Evolutionary conservation across 2,329 filamentous ascomycete genomes (phyloP).

Genomic region (Orbilia blumenaviensis): DNA sequence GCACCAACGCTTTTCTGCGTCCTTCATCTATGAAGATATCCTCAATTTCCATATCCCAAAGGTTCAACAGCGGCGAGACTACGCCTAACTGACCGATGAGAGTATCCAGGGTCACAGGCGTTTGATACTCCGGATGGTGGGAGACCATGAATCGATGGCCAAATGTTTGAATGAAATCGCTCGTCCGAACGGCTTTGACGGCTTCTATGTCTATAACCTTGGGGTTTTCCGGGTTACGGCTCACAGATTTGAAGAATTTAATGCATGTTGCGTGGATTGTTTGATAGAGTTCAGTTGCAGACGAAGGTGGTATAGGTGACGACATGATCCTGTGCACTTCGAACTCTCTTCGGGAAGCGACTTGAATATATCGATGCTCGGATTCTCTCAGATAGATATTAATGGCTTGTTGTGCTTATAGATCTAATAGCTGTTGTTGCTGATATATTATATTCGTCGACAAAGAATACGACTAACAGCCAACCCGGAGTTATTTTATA

Average conservation of each 20-base stretch:
- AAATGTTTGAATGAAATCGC: conserved; percentile 8
- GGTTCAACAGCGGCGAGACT: background rate
- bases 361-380: no score
- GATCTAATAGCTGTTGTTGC: no score
- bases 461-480: no score
- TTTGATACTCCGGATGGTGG: background rate
- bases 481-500: no score
- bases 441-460: no score
- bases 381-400: no score
- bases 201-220: background rate
- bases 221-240: background rate
- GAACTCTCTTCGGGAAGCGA: background rate
- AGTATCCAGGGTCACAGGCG: background rate
- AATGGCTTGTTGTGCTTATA: no score
- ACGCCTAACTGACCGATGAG: background rate
- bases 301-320: background rate
- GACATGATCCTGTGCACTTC: background rate
- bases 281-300: background rate
- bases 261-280: conserved; percentile 10
- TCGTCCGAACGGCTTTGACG: background rate
- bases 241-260: conserved; percentile 21
- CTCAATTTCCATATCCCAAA: conserved; percentile 10
- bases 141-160: conserved; percentile 7
- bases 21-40: conserved; percentile 17
- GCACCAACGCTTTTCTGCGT: background rate